Evolutionary conservation across 2,329 filamentous ascomycete genomes (phyloP).

Genomic region (Alternaria sp.): DNA sequence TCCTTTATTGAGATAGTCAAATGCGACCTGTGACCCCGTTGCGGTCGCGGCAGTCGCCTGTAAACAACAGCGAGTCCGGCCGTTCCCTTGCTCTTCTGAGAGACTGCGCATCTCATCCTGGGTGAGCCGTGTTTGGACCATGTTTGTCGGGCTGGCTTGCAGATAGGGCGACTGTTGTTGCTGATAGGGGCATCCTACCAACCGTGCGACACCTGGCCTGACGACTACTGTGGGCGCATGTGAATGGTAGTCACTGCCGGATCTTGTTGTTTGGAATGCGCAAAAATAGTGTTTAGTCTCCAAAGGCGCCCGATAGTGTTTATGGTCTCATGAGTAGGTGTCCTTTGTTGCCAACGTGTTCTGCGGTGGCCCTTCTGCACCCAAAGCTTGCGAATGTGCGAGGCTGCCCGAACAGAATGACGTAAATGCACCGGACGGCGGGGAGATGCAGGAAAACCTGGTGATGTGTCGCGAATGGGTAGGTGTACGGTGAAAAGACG

Average conservation of each 20-base stretch:
- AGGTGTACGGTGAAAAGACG: not conserved
- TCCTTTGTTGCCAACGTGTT: slow-evolving; percentile 2
- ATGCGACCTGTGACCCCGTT: slow-evolving; percentile 16
- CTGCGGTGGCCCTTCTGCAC: slow-evolving; percentile 3
- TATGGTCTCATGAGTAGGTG: slow-evolving; percentile 3
- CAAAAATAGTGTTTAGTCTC: not conserved
- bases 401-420: slow-evolving; percentile 1
- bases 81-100: slow-evolving; percentile 12
- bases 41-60: slow-evolving; percentile 8
- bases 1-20: slow-evolving; percentile 44
- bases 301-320: not conserved
- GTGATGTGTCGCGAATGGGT: not conserved
- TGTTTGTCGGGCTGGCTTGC: slow-evolving; percentile 1
- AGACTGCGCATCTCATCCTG: slow-evolving; percentile 17
- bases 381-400: slow-evolving; percentile 3
- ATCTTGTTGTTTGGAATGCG: not conserved
- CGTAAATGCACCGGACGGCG: not conserved
- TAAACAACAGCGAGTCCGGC: slow-evolving; percentile 25
- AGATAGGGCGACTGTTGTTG: slow-evolving; percentile 4
- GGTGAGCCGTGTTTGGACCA: slow-evolving; percentile 12
- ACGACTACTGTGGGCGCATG: slow-evolving; percentile 13
- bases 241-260: not conserved
- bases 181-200: slow-evolving; percentile 13
- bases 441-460: not conserved
- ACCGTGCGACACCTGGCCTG: slow-evolving; percentile 11